Percentiles rank a stretch among this genome's conserved stretches.
phyloP scores from a whole-genome alignment of 192 early-diverging fungal species.

The Coemansia sp. region DNA sequence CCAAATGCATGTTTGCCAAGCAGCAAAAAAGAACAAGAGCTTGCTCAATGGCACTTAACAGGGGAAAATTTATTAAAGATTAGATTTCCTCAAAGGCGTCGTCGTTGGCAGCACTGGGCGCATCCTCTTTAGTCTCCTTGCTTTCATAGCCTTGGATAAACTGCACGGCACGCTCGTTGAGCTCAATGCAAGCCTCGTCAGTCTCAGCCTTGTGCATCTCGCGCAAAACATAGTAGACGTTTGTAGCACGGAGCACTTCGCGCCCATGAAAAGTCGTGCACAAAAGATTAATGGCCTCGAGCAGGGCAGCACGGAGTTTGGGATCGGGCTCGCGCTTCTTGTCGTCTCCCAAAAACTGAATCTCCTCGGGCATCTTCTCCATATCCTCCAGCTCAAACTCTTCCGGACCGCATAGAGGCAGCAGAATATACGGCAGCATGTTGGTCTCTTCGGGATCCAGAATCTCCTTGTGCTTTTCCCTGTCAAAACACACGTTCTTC shows the following conservation, averaged over 20 bases:
- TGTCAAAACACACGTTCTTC: conserved; percentile 88
- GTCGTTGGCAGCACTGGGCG: conserved; percentile 7
- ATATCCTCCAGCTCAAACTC: conserved; percentile 92
- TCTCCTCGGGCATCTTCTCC: conserved; percentile 90
- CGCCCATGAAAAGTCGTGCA: conserved; percentile 73
- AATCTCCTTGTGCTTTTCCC: conserved; percentile 62
- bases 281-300: conserved; percentile 80
- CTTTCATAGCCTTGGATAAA: conserved; percentile 81
- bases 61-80: neutral
- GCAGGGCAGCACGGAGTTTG: conserved; percentile 65
- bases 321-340: conserved; percentile 85
- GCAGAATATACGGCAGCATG: conserved; percentile 79
- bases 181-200: conserved; percentile 66
- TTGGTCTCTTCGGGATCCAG: conserved; percentile 72
- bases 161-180: conserved; percentile 77
- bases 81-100: conserved; percentile 39
- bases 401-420: conserved; percentile 86
- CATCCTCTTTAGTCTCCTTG: conserved; percentile 43
- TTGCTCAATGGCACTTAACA: conserved; percentile 1
- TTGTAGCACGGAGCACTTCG: conserved; percentile 72
- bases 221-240: conserved; percentile 84
- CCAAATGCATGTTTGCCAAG: no score
- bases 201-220: conserved; percentile 76
- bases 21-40: neutral
- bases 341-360: conserved; percentile 76